Conservation (phyloP, 306 rosid genomes). For the Quercus suber region DNA sequence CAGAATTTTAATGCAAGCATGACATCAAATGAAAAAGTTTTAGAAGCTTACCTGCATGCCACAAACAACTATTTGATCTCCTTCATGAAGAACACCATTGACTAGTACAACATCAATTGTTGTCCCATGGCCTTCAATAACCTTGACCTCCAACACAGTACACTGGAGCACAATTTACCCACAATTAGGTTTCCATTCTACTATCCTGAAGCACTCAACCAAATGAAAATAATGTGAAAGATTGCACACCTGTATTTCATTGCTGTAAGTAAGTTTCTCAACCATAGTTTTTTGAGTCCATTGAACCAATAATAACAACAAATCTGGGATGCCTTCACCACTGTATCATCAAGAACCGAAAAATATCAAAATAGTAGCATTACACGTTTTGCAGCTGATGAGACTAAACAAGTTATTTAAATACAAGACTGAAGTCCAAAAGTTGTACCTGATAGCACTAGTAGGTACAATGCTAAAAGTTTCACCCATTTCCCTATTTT, state of each 20-base stretch:
- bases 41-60: slow-evolving; percentile 82
- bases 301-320: slow-evolving; percentile 74
- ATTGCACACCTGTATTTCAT: slow-evolving; percentile 79
- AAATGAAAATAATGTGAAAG: slow-evolving; percentile 7
- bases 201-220: slow-evolving; percentile 18
- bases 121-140: slow-evolving; percentile 95
- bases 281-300: slow-evolving; percentile 94
- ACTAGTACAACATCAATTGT: slow-evolving; percentile 96
- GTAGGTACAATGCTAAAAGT: slow-evolving; percentile 94
- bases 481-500: slow-evolving; percentile 92
- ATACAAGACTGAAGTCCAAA: not conserved
- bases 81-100: slow-evolving; percentile 96
- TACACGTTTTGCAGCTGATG: not conserved
- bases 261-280: slow-evolving; percentile 80
- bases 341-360: slow-evolving; percentile 42
- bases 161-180: slow-evolving; percentile 55
- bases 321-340: slow-evolving; percentile 94
- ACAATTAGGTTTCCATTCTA: slow-evolving; percentile 32
- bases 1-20: slow-evolving; percentile 1
- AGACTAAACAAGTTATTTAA: not conserved
- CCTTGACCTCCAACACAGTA: slow-evolving; percentile 95
- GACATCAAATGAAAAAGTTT: slow-evolving; percentile 4
- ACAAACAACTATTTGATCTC: slow-evolving; percentile 95
- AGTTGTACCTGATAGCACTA: slow-evolving; percentile 82
- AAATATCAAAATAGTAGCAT: slow-evolving; percentile 18